Percentiles rank a stretch among this genome's conserved stretches.
Conservation (phyloP, 495 filamentous ascomycete genomes). For the Aspergillus sclerotioniger region DNA sequence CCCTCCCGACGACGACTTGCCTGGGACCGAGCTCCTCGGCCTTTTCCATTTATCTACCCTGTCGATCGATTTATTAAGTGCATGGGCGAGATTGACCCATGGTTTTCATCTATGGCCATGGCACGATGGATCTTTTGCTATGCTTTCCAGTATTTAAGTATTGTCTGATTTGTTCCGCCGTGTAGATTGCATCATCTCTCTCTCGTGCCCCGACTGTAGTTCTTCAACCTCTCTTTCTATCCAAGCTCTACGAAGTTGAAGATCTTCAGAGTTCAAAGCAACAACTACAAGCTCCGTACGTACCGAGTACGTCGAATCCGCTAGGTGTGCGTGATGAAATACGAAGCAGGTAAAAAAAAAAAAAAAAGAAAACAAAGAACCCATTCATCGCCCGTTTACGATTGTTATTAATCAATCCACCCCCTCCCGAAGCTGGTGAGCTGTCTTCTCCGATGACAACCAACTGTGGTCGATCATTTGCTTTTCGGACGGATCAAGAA, state of each 20-base stretch:
- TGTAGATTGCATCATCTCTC: background rate
- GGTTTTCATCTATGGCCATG: background rate
- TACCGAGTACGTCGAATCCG: background rate
- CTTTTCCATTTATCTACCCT: background rate
- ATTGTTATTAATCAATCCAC: conserved; percentile 13
- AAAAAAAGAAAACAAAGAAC: conserved; percentile 1
- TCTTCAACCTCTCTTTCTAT: background rate
- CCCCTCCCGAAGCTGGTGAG: conserved; percentile 17
- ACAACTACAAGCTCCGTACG: background rate
- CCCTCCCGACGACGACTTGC: background rate
- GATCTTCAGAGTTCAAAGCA: background rate
- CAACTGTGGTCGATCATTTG: conserved; percentile 19
- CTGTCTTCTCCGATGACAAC: conserved; percentile 20
- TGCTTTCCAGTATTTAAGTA: background rate
- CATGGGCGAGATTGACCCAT: background rate
- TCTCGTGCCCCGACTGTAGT: background rate
- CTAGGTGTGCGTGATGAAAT: background rate
- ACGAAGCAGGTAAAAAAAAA: background rate
- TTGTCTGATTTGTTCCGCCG: background rate
- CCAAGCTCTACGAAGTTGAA: background rate
- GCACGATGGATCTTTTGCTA: background rate
- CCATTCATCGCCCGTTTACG: background rate
- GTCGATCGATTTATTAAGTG: background rate
- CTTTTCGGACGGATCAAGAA: conserved; percentile 24
- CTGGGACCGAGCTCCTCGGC: background rate